Conservation (phyloP, 495 filamentous ascomycete genomes). For the Penicillium atrosanguineum region DNA sequence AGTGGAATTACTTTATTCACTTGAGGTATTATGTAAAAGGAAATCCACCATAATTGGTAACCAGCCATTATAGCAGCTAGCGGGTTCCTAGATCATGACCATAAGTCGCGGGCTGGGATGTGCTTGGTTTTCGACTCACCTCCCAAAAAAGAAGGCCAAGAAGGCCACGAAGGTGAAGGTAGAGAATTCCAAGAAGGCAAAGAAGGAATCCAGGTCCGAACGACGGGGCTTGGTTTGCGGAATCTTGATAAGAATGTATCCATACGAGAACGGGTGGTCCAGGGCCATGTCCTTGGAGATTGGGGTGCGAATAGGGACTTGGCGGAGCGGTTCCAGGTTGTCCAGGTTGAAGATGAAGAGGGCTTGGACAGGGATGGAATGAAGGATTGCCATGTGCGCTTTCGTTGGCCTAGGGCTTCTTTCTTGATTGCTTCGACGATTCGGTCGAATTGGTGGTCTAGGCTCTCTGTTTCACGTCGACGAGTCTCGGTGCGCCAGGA, state of each 20-base stretch:
- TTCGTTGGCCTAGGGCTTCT: slow-evolving; percentile 16
- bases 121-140: slow-evolving; percentile 8
- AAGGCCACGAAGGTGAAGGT: slow-evolving; percentile 14
- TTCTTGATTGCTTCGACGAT: slow-evolving; percentile 31
- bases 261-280: slow-evolving; percentile 16
- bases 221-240: slow-evolving; percentile 2
- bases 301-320: slow-evolving; percentile 7
- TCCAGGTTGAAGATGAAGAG: slow-evolving; percentile 1
- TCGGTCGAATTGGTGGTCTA: slow-evolving; percentile 37
- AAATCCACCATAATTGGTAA: neutral
- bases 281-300: slow-evolving; percentile 26
- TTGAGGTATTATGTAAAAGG: neutral
- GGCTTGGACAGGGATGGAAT: slow-evolving; percentile 5
- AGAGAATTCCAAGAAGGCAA: slow-evolving; percentile 14
- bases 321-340: slow-evolving; percentile 9
- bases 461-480: slow-evolving; percentile 21
- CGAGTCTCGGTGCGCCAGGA: slow-evolving; percentile 28
- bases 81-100: slow-evolving; percentile 15
- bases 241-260: slow-evolving; percentile 10
- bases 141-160: slow-evolving; percentile 8
- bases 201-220: slow-evolving; percentile 8
- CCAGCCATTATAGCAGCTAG: neutral
- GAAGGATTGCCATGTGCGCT: slow-evolving; percentile 20
- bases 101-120: slow-evolving; percentile 21
- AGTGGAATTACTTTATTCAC: neutral